Percentiles rank a stretch among this genome's conserved stretches.
phyloP scores from a whole-genome alignment of 768 basidiomycete species.

The Naganishia vishniacii region DNA sequence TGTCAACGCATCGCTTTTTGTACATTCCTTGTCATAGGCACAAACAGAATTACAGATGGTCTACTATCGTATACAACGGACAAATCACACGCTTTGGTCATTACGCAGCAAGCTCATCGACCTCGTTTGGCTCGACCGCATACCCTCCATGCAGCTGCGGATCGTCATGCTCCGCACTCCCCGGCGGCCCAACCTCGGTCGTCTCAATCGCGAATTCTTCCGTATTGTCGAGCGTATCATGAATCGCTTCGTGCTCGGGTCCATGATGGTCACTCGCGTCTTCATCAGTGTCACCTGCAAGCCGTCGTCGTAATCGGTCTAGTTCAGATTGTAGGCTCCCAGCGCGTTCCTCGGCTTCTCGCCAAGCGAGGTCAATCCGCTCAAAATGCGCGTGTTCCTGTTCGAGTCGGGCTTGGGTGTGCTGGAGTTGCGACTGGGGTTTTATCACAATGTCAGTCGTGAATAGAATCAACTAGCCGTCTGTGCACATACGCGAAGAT shows the following conservation, averaged over 20 bases:
- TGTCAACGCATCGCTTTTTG: no score
- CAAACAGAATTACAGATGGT: neutral
- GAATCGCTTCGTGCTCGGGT: constrained; percentile 1
- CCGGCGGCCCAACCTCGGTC: neutral
- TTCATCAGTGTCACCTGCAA: constrained; percentile 1
- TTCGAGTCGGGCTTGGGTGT: constrained; percentile 8
- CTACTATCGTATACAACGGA: neutral
- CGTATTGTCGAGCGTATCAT: constrained; percentile 2
- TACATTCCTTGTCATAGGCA: neutral
- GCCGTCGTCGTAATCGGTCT: constrained; percentile 16
- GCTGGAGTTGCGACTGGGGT: constrained; percentile 1
- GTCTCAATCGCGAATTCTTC: constrained; percentile 19
- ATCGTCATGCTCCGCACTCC: neutral
- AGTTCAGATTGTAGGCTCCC: constrained; percentile 15
- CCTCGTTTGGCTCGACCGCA: constrained; percentile 1
- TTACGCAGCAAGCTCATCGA: constrained; percentile 2
- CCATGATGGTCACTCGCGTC: neutral
- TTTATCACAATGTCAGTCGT: no score
- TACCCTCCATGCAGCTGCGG: neutral
- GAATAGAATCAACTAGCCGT: neutral
- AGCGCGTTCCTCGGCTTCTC: constrained; percentile 22
- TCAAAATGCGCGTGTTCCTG: constrained; percentile 23
- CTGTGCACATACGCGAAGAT: constrained; percentile 9
- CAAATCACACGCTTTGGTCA: neutral
- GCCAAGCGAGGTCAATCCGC: constrained; percentile 19